phyloP scores from a whole-genome alignment of 768 basidiomycete species.

The Albatrellus ellisii region DNA sequence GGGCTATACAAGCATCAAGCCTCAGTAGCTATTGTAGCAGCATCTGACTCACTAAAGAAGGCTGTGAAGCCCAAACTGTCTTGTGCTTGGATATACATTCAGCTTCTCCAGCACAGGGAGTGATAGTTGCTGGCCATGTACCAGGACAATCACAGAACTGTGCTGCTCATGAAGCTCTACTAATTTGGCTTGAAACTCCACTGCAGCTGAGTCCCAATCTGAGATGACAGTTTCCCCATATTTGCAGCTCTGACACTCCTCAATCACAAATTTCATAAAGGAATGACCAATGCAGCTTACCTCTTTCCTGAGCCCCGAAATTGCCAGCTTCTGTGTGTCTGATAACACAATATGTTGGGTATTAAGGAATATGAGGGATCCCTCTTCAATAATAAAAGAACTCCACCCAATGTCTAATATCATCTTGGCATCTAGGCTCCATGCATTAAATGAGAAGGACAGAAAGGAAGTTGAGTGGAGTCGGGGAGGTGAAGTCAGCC shows the following conservation, averaged over 20 bases:
- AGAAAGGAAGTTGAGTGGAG: slow-evolving; percentile 3
- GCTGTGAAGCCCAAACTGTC: slow-evolving; percentile 2
- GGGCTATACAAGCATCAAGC: background rate
- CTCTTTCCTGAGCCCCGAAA: background rate
- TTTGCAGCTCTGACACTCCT: background rate
- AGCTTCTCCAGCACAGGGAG: background rate
- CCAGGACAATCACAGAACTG: background rate
- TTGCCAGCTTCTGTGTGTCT: slow-evolving; percentile 7
- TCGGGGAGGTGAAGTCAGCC: slow-evolving; percentile 3
- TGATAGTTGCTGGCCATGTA: background rate
- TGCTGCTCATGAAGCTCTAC: background rate
- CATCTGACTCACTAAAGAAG: slow-evolving; percentile 6
- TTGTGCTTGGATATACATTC: background rate
- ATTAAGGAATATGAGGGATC: slow-evolving; percentile 2
- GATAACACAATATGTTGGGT: slow-evolving; percentile 7
- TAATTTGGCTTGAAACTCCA: background rate
- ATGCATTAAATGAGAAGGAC: slow-evolving; percentile 10
- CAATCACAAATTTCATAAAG: background rate
- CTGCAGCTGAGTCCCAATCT: background rate
- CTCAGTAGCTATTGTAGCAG: background rate
- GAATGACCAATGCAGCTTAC: background rate
- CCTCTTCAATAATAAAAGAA: background rate
- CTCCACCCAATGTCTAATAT: slow-evolving; percentile 12
- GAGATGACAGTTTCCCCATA: slow-evolving; percentile 7
- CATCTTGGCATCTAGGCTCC: slow-evolving; percentile 6